phyloP scores from a whole-genome alignment of 2,329 filamentous ascomycete species.

The Fusarium zealandicum region DNA sequence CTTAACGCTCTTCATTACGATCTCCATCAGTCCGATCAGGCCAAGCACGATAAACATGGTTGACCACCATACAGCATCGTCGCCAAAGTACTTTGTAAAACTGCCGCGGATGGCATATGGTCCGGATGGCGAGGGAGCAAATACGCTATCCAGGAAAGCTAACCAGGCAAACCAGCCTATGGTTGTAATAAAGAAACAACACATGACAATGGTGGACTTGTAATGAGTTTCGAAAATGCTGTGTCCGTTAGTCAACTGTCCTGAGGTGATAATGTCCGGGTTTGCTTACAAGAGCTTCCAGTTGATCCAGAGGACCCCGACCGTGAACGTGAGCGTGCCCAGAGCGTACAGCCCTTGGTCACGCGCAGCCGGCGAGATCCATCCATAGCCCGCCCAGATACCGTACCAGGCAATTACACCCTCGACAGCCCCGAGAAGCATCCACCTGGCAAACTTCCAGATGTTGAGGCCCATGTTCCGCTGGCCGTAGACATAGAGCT shows the following conservation, averaged over 20 bases:
- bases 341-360: slow-evolving; percentile 78
- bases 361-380: slow-evolving; percentile 56
- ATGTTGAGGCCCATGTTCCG: slow-evolving; percentile 76
- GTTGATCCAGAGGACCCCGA: slow-evolving; percentile 75
- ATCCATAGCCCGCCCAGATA: slow-evolving; percentile 59
- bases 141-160: slow-evolving; percentile 71
- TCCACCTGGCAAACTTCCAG: slow-evolving; percentile 77
- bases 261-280: too few relatives aligned
- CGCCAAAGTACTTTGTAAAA: slow-evolving; percentile 72
- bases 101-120: slow-evolving; percentile 73
- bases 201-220: slow-evolving; percentile 70
- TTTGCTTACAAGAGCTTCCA: slow-evolving; percentile 74
- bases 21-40: slow-evolving; percentile 69
- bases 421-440: slow-evolving; percentile 75
- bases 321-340: slow-evolving; percentile 74
- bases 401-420: slow-evolving; percentile 78
- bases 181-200: slow-evolving; percentile 64
- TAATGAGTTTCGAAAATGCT: slow-evolving; percentile 79
- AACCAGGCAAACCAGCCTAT: slow-evolving; percentile 78
- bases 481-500: slow-evolving; percentile 87
- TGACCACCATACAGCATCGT: slow-evolving; percentile 76
- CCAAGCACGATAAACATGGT: slow-evolving; percentile 70
- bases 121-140: slow-evolving; percentile 56
- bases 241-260: slow-evolving; percentile 32
- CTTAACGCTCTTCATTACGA: slow-evolving; percentile 62